These are phyloP conservation scores for Globisporangium polare DNA, from an alignment of 352 stramenopile genomes.

Conservation along the genomic window DNA sequence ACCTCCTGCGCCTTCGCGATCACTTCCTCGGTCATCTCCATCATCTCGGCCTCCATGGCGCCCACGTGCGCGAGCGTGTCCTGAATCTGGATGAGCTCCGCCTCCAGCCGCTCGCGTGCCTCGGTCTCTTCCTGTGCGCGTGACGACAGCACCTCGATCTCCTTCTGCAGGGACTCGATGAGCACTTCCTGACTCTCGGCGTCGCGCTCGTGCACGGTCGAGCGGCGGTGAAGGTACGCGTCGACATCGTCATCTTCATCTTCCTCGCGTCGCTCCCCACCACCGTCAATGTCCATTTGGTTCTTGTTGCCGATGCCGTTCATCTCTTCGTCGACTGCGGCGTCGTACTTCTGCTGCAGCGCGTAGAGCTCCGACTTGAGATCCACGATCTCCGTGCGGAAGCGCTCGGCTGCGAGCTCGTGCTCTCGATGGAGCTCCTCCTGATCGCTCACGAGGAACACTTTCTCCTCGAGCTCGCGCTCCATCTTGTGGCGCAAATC, in stretches of 20 bases:
- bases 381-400: constrained; percentile 82
- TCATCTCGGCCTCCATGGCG: constrained; percentile 73
- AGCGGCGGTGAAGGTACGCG: constrained; percentile 29
- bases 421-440: constrained; percentile 80
- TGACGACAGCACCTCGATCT: constrained; percentile 61
- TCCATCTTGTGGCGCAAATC: constrained; percentile 83
- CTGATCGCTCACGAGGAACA: constrained; percentile 80
- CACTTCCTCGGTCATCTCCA: constrained; percentile 74
- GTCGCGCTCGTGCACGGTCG: constrained; percentile 58
- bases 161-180: constrained; percentile 61
- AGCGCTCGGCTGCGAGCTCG: constrained; percentile 69
- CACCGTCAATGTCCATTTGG: constrained; percentile 10
- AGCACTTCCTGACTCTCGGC: constrained; percentile 54
- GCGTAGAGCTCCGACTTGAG: constrained; percentile 81
- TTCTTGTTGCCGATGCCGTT: constrained; percentile 14
- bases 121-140: constrained; percentile 68
- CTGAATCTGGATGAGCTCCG: constrained; percentile 50
- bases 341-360: constrained; percentile 63
- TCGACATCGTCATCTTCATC: constrained; percentile 24
- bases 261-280: constrained; percentile 18
- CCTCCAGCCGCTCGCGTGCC: constrained; percentile 45
- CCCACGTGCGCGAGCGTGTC: constrained; percentile 60
- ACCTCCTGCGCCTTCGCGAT: constrained; percentile 76
- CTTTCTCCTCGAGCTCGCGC: constrained; percentile 83
- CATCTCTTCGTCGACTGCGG: not conserved